A percentile compares a stretch with the other conserved stretches of the same genome.
phyloP scores from a whole-genome alignment of 2,329 filamentous ascomycete species.

The Trichoderma simmonsii region DNA sequence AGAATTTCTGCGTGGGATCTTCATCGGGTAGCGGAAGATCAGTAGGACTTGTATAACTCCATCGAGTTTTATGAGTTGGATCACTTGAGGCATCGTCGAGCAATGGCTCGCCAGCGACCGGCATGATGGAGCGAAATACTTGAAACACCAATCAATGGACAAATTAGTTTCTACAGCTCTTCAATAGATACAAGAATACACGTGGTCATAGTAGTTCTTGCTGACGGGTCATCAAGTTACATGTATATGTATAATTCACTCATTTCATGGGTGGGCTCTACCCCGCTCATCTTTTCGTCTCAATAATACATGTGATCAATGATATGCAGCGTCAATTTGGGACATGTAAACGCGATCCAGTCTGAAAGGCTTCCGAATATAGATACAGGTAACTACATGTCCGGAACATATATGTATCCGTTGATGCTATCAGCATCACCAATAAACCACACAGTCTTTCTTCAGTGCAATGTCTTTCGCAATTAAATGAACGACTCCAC shows the following conservation, averaged over 20 bases:
- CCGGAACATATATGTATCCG: too few relatives aligned
- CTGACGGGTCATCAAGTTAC: background rate
- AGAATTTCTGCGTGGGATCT: conserved; percentile 2
- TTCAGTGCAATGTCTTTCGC: too few relatives aligned
- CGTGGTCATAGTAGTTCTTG: background rate
- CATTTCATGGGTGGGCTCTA: background rate
- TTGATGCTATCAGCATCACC: background rate
- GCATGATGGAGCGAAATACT: background rate
- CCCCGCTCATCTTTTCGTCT: background rate
- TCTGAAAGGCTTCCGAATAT: background rate
- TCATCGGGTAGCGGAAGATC: conserved; percentile 1
- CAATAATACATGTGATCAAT: background rate
- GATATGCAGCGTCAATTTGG: background rate
- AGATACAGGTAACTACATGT: too few relatives aligned
- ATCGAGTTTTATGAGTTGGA: background rate
- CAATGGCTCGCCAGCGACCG: background rate
- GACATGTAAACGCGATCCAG: background rate
- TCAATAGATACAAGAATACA: background rate
- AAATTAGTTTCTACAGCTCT: background rate
- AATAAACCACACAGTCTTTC: background rate
- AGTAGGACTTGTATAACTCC: conserved; percentile 1
- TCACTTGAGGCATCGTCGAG: background rate
- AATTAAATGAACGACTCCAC: conserved; percentile 39
- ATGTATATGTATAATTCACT: background rate
- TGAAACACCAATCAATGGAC: background rate